phyloP scores from a whole-genome alignment of 768 basidiomycete genomes.

The Lactarius trivialis region DNA sequence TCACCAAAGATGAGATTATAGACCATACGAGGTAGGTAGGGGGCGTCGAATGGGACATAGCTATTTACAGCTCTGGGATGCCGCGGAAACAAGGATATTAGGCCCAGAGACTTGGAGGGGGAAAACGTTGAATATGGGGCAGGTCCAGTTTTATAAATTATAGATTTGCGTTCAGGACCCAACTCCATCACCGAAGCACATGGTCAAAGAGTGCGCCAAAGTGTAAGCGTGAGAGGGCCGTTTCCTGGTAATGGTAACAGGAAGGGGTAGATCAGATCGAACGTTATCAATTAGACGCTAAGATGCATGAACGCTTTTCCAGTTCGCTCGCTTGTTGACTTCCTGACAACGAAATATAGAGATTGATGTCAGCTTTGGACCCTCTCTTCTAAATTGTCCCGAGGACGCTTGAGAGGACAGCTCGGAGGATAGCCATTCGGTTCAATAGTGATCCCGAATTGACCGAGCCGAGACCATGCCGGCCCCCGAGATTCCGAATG shows the following conservation, averaged over 20 bases:
- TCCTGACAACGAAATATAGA: neutral
- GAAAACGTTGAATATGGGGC: neutral
- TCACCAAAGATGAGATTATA: slow-evolving; percentile 44
- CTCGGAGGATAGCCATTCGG: too few species aligned
- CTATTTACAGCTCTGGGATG: neutral
- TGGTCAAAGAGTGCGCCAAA: neutral
- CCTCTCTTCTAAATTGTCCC: too few species aligned
- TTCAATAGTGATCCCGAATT: too few species aligned
- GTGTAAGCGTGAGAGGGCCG: neutral
- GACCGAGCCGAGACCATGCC: too few species aligned
- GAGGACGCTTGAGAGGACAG: too few species aligned
- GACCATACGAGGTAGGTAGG: slow-evolving; percentile 53
- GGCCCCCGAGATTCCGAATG: too few species aligned
- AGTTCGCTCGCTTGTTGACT: neutral
- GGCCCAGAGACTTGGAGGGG: too few species aligned
- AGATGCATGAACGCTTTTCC: neutral
- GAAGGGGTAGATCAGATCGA: neutral
- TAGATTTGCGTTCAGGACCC: neutral
- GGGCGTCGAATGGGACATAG: slow-evolving; percentile 11
- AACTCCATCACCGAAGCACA: slow-evolving; percentile 12
- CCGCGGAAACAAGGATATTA: neutral
- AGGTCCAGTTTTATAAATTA: neutral
- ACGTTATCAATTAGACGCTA: too few species aligned
- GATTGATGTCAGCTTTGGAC: neutral
- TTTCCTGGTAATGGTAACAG: neutral